Evolutionary conservation across 2,329 filamentous ascomycete genomes (phyloP), one percentile per base, ranked within the genome.

Genomic region (Alternaria viburni): DNA sequence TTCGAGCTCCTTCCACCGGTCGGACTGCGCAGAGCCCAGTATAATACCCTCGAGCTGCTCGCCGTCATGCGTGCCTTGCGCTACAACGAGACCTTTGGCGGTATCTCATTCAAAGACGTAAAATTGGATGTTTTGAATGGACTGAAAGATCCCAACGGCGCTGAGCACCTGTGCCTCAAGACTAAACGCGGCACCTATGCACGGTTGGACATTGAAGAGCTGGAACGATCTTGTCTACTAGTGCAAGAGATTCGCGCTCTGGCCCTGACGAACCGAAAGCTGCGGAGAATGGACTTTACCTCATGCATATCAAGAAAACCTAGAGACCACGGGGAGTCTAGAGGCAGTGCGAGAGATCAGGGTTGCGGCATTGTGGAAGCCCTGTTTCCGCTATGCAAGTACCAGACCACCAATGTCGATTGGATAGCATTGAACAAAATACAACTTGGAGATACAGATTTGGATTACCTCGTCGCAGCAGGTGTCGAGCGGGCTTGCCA

Each of bases 381-480:
- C 3, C 81, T 92, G 6, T 89, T 90, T 69, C 89, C 90, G 2
- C 81, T 92, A 6, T 91, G 89, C 77, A 88, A 88, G 66, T 86
- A 87, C 64, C 86, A 90, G 69, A 83, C 89, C 23, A 92, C 90
- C 0, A 90, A 89, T 69, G 87, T 92, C 17, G 88, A 91, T 74
- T 92, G 90, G 90, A 86, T 92, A 57, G 84, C 87, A 21, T 79
- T 92, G 62, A 91, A 88, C 64, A 89, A 89, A 12, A 90, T 92
- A 64, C 85, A 87, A 63, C 84, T 92, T n/a, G 89, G 88, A 44
- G 90, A 92, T 57, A 88, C 88, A 0, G 90, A 92, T 77, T 80
- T 92, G 57, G 90, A 92, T 65, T 87, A 87, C 68, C 71, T 90
- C 49, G 88, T 91, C 47, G 89, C 89, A 67, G 89, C 89, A n/a